These are phyloP conservation scores for Vanderwaltozyma tropicalis DNA, from an alignment of 805 yeast species.

Conservation along the genomic window DNA sequence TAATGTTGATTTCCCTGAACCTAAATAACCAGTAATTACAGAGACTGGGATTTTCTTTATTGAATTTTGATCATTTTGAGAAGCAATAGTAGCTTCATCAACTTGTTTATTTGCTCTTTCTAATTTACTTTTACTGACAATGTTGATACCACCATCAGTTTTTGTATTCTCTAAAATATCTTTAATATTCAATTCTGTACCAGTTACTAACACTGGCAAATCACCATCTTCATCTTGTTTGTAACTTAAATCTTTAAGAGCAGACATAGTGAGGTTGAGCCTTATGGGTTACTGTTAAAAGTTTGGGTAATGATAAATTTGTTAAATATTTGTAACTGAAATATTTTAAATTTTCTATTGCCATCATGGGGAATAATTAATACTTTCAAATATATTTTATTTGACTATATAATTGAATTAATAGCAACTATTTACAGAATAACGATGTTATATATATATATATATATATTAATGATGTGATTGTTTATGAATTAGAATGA, in stretches of 20 bases:
- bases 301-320: background rate
- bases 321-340: background rate
- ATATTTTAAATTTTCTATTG: background rate
- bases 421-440: no score
- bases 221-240: conserved; percentile 27
- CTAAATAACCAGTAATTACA: conserved; percentile 87
- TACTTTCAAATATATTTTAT: no score
- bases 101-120: conserved; percentile 22
- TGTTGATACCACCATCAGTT: conserved; percentile 21
- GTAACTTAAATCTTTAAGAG: conserved; percentile 22
- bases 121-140: conserved; percentile 24
- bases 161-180: conserved; percentile 15
- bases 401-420: no score
- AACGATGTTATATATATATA: no score
- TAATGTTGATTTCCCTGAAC: conserved; percentile 88
- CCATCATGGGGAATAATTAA: no score
- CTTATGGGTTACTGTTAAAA: no score
- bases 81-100: conserved; percentile 1
- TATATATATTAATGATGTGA: no score
- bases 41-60: conserved; percentile 68
- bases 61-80: background rate
- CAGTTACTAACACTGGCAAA: conserved; percentile 24
- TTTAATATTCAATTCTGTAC: conserved; percentile 19
- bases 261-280: conserved; percentile 13
- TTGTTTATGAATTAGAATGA: conserved; percentile 2